Base-by-base conservation (phyloP, 2,329 filamentous ascomycete genomes). In the Pseudogymnoascus sp. region DNA sequence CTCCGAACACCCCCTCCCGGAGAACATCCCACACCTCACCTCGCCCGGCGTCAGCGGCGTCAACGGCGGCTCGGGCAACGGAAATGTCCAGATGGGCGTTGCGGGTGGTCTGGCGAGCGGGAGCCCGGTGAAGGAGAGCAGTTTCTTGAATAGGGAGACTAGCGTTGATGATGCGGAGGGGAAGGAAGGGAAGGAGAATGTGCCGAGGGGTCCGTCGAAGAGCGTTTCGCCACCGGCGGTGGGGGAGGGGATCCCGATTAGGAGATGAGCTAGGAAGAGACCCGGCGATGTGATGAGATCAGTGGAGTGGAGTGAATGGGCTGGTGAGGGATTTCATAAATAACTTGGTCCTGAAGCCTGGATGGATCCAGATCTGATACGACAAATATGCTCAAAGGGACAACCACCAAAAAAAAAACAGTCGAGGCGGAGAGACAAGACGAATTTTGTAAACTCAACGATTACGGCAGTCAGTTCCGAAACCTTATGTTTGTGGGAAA, bases 11-110 rank as follows among this genome's bases (percentile, higher is more conserved):
- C 94, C 94, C 60, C 87, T 92, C 59, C 92, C 92, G 67, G 92
- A 96, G 78, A 95, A 95, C 75, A 96, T 97, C 75, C 92, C 92
- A 30, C 92, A 96, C 79, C 83, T 93, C 68, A 86, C 88, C 43
- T 88, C 88, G 61, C 86, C 88, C 63, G 68, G 75, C 54, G 67
- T 73, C 18, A 38, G 54, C 4, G 54, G 54, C 11, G 30, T 58
- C 4, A 35, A 58, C 6, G 63, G 67, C 25, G 64, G 68, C 62
- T 71, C 68, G 60, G 68, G 72, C 64, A 74, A 69, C 63, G 63
- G 67, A 54, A 73, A 69, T 64, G 54, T 58, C 11, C 77, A 75
- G 66, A 74, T 67, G 68, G 76, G 71, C 66, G 78, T 74, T 68
- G 75, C 75, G 64, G 74, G 74, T 61, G 78, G 80, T 61, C 72